These are phyloP conservation scores for Euclidium syriacum DNA, from an alignment of 345 rosid species.

Conservation along the genomic window DNA sequence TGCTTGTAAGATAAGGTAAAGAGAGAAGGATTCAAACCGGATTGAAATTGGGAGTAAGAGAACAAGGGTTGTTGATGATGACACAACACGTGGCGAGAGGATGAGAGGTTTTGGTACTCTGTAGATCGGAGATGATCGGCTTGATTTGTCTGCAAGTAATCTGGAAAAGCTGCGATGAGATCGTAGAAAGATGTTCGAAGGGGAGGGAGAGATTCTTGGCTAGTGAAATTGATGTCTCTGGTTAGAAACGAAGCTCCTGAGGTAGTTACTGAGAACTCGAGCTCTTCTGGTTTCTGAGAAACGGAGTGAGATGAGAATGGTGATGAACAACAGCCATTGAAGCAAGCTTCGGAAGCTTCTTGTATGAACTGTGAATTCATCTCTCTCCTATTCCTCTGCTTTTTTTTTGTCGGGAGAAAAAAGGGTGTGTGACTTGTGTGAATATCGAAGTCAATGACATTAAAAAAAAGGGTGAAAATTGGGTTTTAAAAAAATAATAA, in stretches of 20 bases:
- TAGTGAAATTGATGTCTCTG: constrained; percentile 49
- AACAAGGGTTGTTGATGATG: constrained; percentile 58
- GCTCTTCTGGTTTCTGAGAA: constrained; percentile 19
- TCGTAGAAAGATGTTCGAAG: constrained; percentile 46
- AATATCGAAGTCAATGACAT: constrained; percentile 21
- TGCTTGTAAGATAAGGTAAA: constrained; percentile 48
- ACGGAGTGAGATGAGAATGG: constrained; percentile 37
- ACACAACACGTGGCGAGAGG: constrained; percentile 45
- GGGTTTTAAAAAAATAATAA: background rate
- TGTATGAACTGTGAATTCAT: constrained; percentile 44
- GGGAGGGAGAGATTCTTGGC: constrained; percentile 82
- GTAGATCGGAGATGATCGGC: constrained; percentile 58
- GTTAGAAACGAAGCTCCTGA: constrained; percentile 39
- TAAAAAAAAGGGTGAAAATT: background rate
- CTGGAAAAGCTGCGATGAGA: constrained; percentile 48
- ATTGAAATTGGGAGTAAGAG: constrained; percentile 52
- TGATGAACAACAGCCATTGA: constrained; percentile 47
- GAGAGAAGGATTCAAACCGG: constrained; percentile 20
- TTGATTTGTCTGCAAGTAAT: constrained; percentile 40
- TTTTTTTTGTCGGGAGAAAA: constrained; percentile 19
- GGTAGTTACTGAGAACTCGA: constrained; percentile 39
- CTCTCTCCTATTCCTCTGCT: background rate
- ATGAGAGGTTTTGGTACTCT: constrained; percentile 60
- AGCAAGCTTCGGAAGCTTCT: constrained; percentile 47
- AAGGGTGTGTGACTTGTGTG: constrained; percentile 10